Base-by-base conservation (phyloP, 805 yeast species). In the Saturnispora saitoi region DNA sequence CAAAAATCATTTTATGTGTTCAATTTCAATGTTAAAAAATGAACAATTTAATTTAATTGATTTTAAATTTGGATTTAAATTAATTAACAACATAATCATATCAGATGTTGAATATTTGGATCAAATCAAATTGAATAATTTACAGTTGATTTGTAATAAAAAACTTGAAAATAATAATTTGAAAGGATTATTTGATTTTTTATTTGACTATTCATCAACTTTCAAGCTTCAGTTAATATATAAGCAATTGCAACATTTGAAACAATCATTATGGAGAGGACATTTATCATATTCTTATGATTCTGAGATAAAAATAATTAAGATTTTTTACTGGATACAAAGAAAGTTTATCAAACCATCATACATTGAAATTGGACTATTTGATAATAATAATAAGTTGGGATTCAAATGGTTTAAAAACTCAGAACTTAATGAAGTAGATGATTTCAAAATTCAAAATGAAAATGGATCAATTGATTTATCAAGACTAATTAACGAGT, bases 31-130 rank as follows among this genome's bases (percentile, higher is more conserved):
- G 32, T 43, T 51, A n/a, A 81, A 81, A 5, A 81, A 78, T 56
- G 80, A 80, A 24, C 88, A 88, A 14, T 82, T 85, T 56, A 86
- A 81, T 59, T 72, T 88, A 51, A 84, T 91, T 19, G 91, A 86
- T 61, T 83, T 89, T 64, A 73, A 78, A 48, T 76, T 89, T 48
- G 67, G 75, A 20, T 82, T 84, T 57, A 72, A 75, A 9, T 69
- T 73, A 26, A 67, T 66, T 34, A 63, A 64, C n/a, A 61, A 61
- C 38, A 48, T 57, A 29, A 52, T 67, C 1, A 50, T 62, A 14
- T 59, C 62, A 8, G 60, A 61, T 11, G 50, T 56, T 1, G 56
- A 62, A 5, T 52, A 62, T 12, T 54, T 62, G 15, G 71, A 73
- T 1, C 51, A 56, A 1, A 53, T 52, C 4, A 64, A 71, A 4